Evolutionary conservation across 2,329 filamentous ascomycete species (phyloP).

Genomic region (Nothopassalora personata): DNA sequence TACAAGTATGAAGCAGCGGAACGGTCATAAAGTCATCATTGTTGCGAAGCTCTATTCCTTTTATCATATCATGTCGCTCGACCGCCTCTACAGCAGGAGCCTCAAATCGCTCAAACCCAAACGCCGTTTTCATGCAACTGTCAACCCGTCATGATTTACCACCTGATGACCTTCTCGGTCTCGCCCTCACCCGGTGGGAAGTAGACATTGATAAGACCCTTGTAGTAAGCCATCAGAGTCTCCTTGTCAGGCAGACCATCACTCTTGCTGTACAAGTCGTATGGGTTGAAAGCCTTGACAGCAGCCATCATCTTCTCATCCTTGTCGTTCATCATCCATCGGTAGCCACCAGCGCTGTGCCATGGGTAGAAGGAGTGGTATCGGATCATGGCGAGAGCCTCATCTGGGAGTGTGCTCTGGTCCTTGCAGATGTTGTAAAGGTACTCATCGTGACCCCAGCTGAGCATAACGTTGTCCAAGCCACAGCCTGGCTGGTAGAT

Average conservation of each 20-base stretch:
- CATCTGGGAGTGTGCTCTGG: constrained; percentile 70
- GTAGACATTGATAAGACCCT: constrained; percentile 67
- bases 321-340: constrained; percentile 75
- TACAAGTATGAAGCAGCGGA: too few species aligned
- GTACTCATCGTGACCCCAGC: constrained; percentile 86
- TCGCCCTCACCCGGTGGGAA: constrained; percentile 35
- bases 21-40: neutral
- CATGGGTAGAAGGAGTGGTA: constrained; percentile 93
- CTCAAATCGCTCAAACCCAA: constrained; percentile 1
- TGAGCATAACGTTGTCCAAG: constrained; percentile 81
- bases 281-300: constrained; percentile 83
- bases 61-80: constrained; percentile 7
- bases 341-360: constrained; percentile 77
- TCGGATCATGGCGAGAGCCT: constrained; percentile 86
- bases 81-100: constrained; percentile 9
- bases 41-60: neutral
- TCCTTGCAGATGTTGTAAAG: constrained; percentile 81
- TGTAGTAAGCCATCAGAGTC: constrained; percentile 72
- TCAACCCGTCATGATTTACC: constrained; percentile 43
- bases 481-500: constrained; percentile 78
- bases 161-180: constrained; percentile 56
- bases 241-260: constrained; percentile 72
- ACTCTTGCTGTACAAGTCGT: constrained; percentile 88
- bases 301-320: constrained; percentile 75
- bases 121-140: neutral